A percentile compares a stretch with the other conserved stretches of the same genome.
Evolutionary conservation across 202 grass and related monocot species (phyloP).

Genomic region (Digitaria exilis): DNA sequence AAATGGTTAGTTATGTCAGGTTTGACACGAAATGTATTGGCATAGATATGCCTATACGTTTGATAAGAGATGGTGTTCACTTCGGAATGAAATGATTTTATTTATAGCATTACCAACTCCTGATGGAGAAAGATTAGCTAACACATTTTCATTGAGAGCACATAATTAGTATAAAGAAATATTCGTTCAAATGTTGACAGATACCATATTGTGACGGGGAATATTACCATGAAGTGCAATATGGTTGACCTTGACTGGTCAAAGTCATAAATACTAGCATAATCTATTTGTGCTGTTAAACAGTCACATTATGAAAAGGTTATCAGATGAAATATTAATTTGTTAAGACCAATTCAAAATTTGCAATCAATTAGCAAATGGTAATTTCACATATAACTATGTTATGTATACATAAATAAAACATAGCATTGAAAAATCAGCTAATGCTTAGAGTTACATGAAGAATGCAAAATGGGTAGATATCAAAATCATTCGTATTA

Average conservation of each 20-base stretch:
- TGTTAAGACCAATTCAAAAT: neutral
- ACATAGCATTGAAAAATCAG: neutral
- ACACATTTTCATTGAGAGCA: neutral
- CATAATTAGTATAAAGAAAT: neutral
- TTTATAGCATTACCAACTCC: neutral
- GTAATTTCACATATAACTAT: neutral
- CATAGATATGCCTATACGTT: neutral
- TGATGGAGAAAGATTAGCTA: neutral
- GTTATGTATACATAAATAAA: neutral
- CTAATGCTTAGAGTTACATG: neutral
- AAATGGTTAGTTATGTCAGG: neutral
- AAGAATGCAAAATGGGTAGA: neutral
- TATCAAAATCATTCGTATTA: neutral
- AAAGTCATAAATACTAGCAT: neutral
- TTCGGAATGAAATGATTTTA: neutral
- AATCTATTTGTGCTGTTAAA: neutral
- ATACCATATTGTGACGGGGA: neutral
- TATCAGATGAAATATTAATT: neutral
- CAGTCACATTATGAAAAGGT: neutral
- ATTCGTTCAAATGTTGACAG: neutral
- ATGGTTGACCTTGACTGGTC: neutral
- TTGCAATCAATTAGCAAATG: neutral
- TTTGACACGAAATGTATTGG: neutral
- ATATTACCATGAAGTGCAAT: neutral
- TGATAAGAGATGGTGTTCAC: neutral